A percentile compares a stretch with the other conserved stretches of the same genome.
Evolutionary conservation across 2,329 filamentous ascomycete species (phyloP).

Genomic region (Botrytis pseudocinerea): DNA sequence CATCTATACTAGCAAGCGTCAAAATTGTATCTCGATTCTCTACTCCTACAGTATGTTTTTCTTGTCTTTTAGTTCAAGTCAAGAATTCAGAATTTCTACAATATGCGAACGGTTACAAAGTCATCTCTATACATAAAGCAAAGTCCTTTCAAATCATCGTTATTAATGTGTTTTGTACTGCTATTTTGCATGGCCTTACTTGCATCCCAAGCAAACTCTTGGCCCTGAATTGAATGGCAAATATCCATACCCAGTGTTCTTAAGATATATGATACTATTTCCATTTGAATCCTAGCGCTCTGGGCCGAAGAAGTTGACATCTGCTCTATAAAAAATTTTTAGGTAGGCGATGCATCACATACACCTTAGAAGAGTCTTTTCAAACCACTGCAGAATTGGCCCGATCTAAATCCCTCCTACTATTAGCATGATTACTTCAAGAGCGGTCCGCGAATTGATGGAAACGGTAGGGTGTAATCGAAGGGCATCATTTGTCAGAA

Average conservation of each 20-base stretch:
- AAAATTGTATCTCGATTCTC: constrained; percentile 23
- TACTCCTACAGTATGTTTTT: background rate
- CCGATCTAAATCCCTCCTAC: background rate
- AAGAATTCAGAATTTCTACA: constrained; percentile 26
- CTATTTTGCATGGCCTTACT: constrained; percentile 9
- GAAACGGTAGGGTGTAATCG: background rate
- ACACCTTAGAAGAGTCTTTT: background rate
- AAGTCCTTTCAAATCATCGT: constrained; percentile 25
- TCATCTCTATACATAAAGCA: background rate
- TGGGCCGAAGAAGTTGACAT: background rate
- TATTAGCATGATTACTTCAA: background rate
- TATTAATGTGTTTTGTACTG: background rate
- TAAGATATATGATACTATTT: constrained; percentile 32
- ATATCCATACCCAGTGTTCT: constrained; percentile 60
- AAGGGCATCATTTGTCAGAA: background rate
- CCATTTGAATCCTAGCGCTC: background rate
- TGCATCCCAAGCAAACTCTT: constrained; percentile 64
- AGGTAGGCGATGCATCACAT: background rate
- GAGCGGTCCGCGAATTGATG: background rate
- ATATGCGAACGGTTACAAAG: constrained; percentile 32
- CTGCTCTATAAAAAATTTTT: no score
- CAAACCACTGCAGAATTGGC: background rate
- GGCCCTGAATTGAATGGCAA: constrained; percentile 75
- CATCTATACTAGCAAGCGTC: constrained; percentile 23
- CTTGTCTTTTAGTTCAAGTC: background rate